phyloP scores from a whole-genome alignment of 371 early-diverging fungal genomes.

The Circinella minor region DNA sequence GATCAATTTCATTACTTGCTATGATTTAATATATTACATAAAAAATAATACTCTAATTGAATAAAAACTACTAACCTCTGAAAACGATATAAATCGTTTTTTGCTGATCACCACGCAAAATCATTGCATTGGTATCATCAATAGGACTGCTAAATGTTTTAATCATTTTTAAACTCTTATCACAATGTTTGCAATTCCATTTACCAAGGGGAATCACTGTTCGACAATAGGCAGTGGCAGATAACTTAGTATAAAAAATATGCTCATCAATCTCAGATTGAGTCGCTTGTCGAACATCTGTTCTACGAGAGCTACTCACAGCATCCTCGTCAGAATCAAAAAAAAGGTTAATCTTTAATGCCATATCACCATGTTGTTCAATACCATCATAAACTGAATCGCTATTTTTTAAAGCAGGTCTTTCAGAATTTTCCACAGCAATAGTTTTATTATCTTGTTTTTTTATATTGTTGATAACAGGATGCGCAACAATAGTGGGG shows the following conservation, averaged over 20 bases:
- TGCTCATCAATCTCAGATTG: constrained; percentile 1
- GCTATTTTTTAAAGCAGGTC: constrained; percentile 10
- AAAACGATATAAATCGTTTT: constrained; percentile 26
- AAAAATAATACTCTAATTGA: too few species aligned
- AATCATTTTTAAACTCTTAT: constrained; percentile 11
- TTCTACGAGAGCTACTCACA: background rate
- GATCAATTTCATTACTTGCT: too few species aligned
- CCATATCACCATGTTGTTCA: constrained; percentile 16
- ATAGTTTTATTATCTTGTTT: background rate
- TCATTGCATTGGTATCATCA: constrained; percentile 21
- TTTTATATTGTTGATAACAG: background rate
- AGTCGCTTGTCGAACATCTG: constrained; percentile 11
- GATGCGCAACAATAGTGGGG: background rate
- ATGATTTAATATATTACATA: too few species aligned
- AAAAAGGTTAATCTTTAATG: constrained; percentile 16
- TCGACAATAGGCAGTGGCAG: constrained; percentile 20
- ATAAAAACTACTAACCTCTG: constrained; percentile 15
- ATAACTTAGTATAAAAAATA: constrained; percentile 12
- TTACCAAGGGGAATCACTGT: constrained; percentile 15
- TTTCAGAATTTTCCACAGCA: constrained; percentile 18
- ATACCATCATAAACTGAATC: constrained; percentile 18
- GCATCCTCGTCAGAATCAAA: constrained; percentile 1
- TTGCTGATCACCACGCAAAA: constrained; percentile 18
- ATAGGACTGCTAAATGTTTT: constrained; percentile 18
- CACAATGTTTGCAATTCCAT: constrained; percentile 20